Conservation (phyloP, 78 protist species). For the Dictyostelium capitatum region DNA sequence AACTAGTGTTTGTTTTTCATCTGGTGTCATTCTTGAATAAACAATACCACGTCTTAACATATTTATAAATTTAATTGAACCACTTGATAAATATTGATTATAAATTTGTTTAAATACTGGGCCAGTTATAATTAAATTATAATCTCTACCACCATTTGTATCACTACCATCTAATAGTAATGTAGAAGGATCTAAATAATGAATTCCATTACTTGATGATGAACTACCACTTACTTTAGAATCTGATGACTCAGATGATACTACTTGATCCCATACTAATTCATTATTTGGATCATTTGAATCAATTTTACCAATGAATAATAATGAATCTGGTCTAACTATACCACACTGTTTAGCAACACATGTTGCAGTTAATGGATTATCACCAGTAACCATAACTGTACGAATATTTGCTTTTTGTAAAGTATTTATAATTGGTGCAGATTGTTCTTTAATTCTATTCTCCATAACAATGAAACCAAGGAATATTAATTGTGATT, state of each 20-base stretch:
- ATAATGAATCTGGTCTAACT: conserved; percentile 19
- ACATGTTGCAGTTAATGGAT: conserved; percentile 92
- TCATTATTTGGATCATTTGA: neutral
- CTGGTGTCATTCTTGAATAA: conserved; percentile 91
- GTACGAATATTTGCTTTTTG: conserved; percentile 79
- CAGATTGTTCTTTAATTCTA: conserved; percentile 85
- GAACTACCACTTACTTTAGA: neutral
- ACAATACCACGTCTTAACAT: conserved; percentile 75
- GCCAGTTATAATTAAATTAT: conserved; percentile 69
- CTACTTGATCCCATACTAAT: neutral
- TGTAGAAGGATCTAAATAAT: conserved; percentile 47
- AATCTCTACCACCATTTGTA: neutral
- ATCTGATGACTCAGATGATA: neutral
- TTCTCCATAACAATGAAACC: conserved; percentile 87
- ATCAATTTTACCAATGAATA: conserved; percentile 34
- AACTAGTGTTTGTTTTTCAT: conserved; percentile 88
- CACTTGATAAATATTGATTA: conserved; percentile 31
- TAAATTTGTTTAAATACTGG: conserved; percentile 54
- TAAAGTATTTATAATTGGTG: conserved; percentile 58
- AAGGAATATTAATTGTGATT: conserved; percentile 65
- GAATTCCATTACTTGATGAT: neutral
- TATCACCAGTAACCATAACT: conserved; percentile 93
- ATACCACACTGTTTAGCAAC: conserved; percentile 91
- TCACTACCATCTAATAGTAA: conserved; percentile 22
- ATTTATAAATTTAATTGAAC: neutral